phyloP scores from a whole-genome alignment of 306 rosid species.

The Acmispon strigosus region DNA sequence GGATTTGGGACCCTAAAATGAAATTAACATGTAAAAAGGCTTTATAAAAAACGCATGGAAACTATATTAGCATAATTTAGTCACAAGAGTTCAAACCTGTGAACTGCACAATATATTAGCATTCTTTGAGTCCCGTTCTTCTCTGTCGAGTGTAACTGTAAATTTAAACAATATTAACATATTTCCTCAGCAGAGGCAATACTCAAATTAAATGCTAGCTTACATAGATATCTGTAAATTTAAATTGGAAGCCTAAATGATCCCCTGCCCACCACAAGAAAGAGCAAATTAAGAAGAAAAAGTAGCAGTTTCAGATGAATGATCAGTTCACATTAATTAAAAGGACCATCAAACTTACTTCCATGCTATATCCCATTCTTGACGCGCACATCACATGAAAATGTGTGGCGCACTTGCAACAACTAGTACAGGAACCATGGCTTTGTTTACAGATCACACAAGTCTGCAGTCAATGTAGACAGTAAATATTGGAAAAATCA shows the following conservation, averaged over 20 bases:
- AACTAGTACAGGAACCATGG: slow-evolving; percentile 83
- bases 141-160: slow-evolving; percentile 70
- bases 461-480: slow-evolving; percentile 42
- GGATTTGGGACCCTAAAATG: slow-evolving; percentile 59
- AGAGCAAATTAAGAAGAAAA: background rate
- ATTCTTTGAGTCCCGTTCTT: slow-evolving; percentile 59
- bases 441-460: slow-evolving; percentile 81
- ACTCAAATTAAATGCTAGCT: background rate
- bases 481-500: slow-evolving; percentile 2
- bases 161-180: slow-evolving; percentile 25
- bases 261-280: background rate
- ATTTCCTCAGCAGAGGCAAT: slow-evolving; percentile 14
- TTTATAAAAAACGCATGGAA: background rate
- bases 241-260: background rate
- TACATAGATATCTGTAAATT: background rate
- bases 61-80: background rate
- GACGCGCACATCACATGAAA: slow-evolving; percentile 84
- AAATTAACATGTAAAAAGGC: background rate
- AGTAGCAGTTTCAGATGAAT: background rate
- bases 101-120: slow-evolving; percentile 70
- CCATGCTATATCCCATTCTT: slow-evolving; percentile 84
- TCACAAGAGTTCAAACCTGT: slow-evolving; percentile 51
- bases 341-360: slow-evolving; percentile 48
- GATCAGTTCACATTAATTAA: background rate
- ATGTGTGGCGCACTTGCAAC: slow-evolving; percentile 91